Percentiles rank a stretch among this genome's conserved stretches.
These are phyloP conservation scores for Kuraishia ogatae DNA, from an alignment of 805 yeast species.

Conservation along the genomic window DNA sequence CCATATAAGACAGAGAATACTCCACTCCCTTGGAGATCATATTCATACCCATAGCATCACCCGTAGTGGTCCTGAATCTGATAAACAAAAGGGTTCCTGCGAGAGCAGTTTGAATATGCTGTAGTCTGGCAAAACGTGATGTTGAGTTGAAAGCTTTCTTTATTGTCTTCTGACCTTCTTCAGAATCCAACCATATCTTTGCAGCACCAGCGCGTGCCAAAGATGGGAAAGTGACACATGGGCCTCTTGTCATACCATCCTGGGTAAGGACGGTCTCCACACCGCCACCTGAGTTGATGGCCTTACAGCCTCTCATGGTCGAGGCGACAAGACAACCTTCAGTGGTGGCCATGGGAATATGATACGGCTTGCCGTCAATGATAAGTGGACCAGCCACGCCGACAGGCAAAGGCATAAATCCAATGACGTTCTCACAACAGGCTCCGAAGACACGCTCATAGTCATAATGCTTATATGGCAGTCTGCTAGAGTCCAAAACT, in stretches of 20 bases:
- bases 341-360: slow-evolving; percentile 98
- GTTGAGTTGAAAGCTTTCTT: slow-evolving; percentile 93
- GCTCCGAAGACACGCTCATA: slow-evolving; percentile 97
- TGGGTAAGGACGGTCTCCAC: slow-evolving; percentile 83
- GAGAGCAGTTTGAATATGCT: slow-evolving; percentile 82
- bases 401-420: slow-evolving; percentile 92
- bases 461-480: slow-evolving; percentile 81
- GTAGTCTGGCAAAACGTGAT: slow-evolving; percentile 93
- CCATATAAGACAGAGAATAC: slow-evolving; percentile 73
- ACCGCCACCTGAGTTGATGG: slow-evolving; percentile 96
- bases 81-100: slow-evolving; percentile 88
- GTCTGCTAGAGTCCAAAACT: slow-evolving; percentile 54
- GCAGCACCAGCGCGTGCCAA: slow-evolving; percentile 88
- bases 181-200: slow-evolving; percentile 91
- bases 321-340: slow-evolving; percentile 99
- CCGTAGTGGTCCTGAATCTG: slow-evolving; percentile 96
- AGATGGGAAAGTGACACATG: slow-evolving; percentile 85
- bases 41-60: slow-evolving; percentile 99
- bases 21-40: slow-evolving; percentile 99
- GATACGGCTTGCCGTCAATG: slow-evolving; percentile 81
- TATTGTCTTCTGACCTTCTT: slow-evolving; percentile 77
- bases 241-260: slow-evolving; percentile 99
- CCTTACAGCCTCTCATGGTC: slow-evolving; percentile 98
- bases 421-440: slow-evolving; percentile 97
- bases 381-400: slow-evolving; percentile 97